Conservation (phyloP, 768 basidiomycete genomes). For the Fistulinella prunicolor region DNA sequence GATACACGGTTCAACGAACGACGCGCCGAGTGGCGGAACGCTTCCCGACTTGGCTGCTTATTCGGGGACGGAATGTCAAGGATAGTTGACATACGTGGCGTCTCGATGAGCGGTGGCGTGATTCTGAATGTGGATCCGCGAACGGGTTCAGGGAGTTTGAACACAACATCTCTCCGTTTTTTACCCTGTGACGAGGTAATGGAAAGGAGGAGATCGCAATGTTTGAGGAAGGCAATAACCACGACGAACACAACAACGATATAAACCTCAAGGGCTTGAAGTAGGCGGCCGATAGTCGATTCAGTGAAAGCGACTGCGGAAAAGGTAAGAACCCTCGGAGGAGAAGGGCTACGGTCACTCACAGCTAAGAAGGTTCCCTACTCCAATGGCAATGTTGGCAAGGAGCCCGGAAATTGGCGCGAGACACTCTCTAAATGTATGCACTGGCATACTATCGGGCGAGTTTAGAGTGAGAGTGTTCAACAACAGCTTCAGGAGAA, state of each 20-base stretch:
- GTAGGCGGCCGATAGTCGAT: constrained; percentile 62
- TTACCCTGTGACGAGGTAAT: background rate
- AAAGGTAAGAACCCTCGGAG: constrained; percentile 9
- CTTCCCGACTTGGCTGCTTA: constrained; percentile 11
- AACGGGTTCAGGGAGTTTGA: constrained; percentile 24
- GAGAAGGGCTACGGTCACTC: constrained; percentile 30
- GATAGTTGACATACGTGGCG: constrained; percentile 26
- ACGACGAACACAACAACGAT: constrained; percentile 58
- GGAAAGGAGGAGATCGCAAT: constrained; percentile 9
- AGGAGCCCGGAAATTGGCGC: constrained; percentile 51
- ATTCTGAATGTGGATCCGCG: constrained; percentile 28
- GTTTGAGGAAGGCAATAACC: constrained; percentile 39
- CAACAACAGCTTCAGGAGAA: constrained; percentile 60
- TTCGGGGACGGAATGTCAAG: constrained; percentile 2
- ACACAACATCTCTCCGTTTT: background rate
- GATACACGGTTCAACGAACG: constrained; percentile 31
- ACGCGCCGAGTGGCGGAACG: constrained; percentile 13
- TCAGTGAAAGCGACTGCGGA: constrained; percentile 64
- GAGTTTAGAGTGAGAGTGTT: constrained; percentile 47
- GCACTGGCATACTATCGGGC: constrained; percentile 38
- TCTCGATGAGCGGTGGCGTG: constrained; percentile 20
- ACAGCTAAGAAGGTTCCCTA: constrained; percentile 59
- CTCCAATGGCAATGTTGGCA: constrained; percentile 49
- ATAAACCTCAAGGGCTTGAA: constrained; percentile 62
- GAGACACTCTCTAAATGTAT: constrained; percentile 44